Conservation (phyloP, 2,329 filamentous ascomycete species). For the Phaeomoniella chlamydospora region DNA sequence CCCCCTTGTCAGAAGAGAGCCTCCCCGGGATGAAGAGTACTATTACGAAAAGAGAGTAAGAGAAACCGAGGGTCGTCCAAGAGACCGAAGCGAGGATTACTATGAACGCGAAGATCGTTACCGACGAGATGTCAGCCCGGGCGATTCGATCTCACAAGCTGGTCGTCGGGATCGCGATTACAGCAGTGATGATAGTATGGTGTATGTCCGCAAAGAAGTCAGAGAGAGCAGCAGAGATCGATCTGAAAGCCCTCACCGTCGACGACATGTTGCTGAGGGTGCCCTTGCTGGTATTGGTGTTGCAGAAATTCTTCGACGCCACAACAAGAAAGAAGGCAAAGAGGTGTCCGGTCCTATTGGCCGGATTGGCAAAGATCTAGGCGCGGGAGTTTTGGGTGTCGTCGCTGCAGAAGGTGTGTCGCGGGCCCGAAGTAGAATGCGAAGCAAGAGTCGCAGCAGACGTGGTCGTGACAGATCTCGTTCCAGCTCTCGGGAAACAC, state of each 20-base stretch:
- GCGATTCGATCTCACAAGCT: constrained; percentile 37
- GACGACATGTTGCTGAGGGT: constrained; percentile 47
- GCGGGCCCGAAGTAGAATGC: constrained; percentile 33
- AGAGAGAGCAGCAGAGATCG: constrained; percentile 14
- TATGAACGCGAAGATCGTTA: constrained; percentile 39
- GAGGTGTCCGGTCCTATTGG: constrained; percentile 35
- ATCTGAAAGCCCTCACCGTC: constrained; percentile 34
- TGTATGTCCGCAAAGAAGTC: constrained; percentile 40
- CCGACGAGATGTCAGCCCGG: constrained; percentile 32
- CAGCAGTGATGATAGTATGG: constrained; percentile 46
- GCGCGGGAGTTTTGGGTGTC: constrained; percentile 47
- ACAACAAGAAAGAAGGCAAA: constrained; percentile 41
- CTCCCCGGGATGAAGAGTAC: constrained; percentile 15
- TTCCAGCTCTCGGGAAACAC: constrained; percentile 21
- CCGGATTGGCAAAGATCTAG: constrained; percentile 34
- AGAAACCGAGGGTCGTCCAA: constrained; percentile 2
- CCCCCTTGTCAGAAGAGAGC: constrained; percentile 25
- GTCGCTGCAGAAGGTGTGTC: constrained; percentile 44
- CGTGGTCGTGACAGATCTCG: constrained; percentile 11
- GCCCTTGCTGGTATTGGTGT: constrained; percentile 46
- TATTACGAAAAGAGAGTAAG: constrained; percentile 14
- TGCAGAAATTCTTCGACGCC: constrained; percentile 44
- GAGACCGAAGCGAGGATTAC: constrained; percentile 42
- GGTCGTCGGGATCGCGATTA: constrained; percentile 25
- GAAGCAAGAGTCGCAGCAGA: constrained; percentile 28